These are phyloP conservation scores for Penicillium bovifimosum DNA, from an alignment of 495 filamentous ascomycete genomes.

Conservation along the genomic window DNA sequence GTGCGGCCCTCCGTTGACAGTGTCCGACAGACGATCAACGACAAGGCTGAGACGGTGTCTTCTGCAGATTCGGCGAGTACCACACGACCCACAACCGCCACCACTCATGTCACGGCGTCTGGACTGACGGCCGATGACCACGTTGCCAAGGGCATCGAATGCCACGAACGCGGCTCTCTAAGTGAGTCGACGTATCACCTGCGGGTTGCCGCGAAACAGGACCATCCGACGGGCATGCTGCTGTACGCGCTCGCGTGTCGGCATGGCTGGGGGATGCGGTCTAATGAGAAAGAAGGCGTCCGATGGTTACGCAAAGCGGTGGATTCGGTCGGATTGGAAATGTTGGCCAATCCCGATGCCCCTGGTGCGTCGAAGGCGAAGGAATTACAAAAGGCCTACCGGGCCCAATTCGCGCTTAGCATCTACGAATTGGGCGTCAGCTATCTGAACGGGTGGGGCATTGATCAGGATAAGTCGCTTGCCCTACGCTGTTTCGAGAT, in stretches of 20 bases:
- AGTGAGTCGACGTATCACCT: slow-evolving; percentile 95
- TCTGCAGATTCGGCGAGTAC: slow-evolving; percentile 65
- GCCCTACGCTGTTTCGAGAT: slow-evolving; percentile 94
- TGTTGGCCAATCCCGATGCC: slow-evolving; percentile 69
- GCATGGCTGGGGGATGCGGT: slow-evolving; percentile 97
- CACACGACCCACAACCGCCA: slow-evolving; percentile 51
- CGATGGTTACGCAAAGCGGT: slow-evolving; percentile 87
- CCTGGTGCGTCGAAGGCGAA: slow-evolving; percentile 57
- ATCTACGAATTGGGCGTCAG: slow-evolving; percentile 96
- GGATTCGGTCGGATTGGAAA: slow-evolving; percentile 73
- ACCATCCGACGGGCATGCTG: slow-evolving; percentile 88
- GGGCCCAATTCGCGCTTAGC: slow-evolving; percentile 88
- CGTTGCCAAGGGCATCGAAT: slow-evolving; percentile 76
- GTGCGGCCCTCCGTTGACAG: slow-evolving; percentile 46
- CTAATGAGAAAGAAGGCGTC: slow-evolving; percentile 83
- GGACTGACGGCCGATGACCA: slow-evolving; percentile 78
- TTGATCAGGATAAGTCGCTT: slow-evolving; percentile 81
- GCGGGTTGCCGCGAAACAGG: slow-evolving; percentile 77
- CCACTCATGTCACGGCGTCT: slow-evolving; percentile 34
- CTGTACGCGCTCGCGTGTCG: slow-evolving; percentile 92
- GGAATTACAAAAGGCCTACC: slow-evolving; percentile 67
- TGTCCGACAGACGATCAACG: slow-evolving; percentile 30
- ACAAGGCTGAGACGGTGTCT: slow-evolving; percentile 46
- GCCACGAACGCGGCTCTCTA: slow-evolving; percentile 77
- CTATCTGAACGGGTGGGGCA: slow-evolving; percentile 97